A percentile compares a stretch with the other conserved stretches of the same genome.
phyloP scores from a whole-genome alignment of 2,329 filamentous ascomycete genomes.

The Gliomastix tumulicola region DNA sequence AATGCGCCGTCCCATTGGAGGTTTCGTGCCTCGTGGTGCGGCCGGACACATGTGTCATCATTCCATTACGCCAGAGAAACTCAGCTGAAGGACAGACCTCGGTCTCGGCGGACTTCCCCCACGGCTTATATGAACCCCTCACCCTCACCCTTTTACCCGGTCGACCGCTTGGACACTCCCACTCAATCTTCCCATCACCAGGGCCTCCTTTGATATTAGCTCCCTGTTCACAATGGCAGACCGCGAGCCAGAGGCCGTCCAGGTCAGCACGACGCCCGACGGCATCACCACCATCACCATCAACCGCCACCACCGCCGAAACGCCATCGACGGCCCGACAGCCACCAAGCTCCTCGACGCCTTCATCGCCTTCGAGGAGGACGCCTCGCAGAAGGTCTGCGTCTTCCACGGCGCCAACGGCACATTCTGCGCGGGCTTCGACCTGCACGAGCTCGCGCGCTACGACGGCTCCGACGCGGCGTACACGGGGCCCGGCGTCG shows the following conservation, averaged over 20 bases:
- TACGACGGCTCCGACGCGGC: slow-evolving; percentile 1
- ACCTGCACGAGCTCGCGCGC: slow-evolving; percentile 36
- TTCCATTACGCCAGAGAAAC: too few species aligned
- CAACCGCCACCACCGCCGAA: slow-evolving; percentile 39
- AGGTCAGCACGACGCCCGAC: slow-evolving; percentile 11
- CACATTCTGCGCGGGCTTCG: slow-evolving; percentile 47
- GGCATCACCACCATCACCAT: slow-evolving; percentile 51
- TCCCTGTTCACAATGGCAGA: too few species aligned
- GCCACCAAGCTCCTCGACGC: slow-evolving; percentile 37
- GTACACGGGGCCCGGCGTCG: slow-evolving; percentile 5
- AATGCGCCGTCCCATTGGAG: too few species aligned
- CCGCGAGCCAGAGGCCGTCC: slow-evolving; percentile 12
- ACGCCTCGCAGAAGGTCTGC: slow-evolving; percentile 42
- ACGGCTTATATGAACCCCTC: too few species aligned
- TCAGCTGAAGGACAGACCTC: too few species aligned
- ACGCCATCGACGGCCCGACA: slow-evolving; percentile 43
- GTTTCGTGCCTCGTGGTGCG: too few species aligned
- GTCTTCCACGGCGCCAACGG: slow-evolving; percentile 36
- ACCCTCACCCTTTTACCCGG: too few species aligned
- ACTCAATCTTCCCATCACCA: too few species aligned
- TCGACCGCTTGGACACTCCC: too few species aligned
- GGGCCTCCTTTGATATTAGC: too few species aligned
- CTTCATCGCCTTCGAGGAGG: slow-evolving; percentile 40
- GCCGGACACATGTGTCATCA: too few species aligned
- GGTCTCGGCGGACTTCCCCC: too few species aligned